These are phyloP conservation scores for Picea abies DNA, from an alignment of 83 land plant species.

Conservation along the genomic window DNA sequence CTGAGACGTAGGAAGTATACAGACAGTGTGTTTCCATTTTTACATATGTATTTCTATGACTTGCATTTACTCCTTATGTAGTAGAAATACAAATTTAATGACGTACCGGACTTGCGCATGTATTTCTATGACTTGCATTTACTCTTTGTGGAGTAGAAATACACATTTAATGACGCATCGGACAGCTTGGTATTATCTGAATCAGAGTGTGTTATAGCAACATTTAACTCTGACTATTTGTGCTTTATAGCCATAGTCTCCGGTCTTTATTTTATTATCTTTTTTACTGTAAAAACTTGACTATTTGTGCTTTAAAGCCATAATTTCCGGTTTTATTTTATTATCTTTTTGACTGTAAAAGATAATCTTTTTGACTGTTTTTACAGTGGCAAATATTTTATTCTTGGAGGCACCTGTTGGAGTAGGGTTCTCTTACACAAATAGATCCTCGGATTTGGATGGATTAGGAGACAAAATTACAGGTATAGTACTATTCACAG, in stretches of 20 bases:
- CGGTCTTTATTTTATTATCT: constrained; percentile 5
- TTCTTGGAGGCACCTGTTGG: constrained; percentile 82
- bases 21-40: neutral
- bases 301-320: constrained; percentile 11
- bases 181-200: neutral
- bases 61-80: too few species aligned
- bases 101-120: neutral
- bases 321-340: neutral
- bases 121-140: too few species aligned
- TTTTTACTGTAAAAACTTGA: neutral
- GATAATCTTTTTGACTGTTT: neutral
- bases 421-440: constrained; percentile 72
- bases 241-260: neutral
- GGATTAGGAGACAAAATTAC: constrained; percentile 65
- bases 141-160: neutral
- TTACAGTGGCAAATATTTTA: constrained; percentile 41
- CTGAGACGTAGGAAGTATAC: neutral
- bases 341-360: neutral
- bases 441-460: constrained; percentile 40
- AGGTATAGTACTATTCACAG: constrained; percentile 34
- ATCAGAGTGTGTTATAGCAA: neutral
- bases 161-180: neutral
- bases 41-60: neutral
- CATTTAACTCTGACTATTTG: constrained; percentile 5
- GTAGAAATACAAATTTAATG: neutral